Evolutionary conservation across 495 filamentous ascomycete species (phyloP).

Genomic region (Aspergillus conjunctus): DNA sequence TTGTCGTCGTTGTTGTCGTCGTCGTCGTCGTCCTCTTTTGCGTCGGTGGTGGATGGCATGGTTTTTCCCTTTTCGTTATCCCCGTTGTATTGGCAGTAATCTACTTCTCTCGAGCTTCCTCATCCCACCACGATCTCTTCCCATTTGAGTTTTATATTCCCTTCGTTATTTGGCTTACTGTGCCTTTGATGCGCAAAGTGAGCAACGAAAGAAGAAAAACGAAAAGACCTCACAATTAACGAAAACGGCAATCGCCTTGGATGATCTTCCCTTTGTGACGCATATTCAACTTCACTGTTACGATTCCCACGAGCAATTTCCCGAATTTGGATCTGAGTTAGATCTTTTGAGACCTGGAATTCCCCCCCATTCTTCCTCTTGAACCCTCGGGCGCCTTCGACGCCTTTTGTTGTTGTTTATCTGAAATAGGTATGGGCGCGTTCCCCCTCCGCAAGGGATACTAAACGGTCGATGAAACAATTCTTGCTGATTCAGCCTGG

Average conservation of each 20-base stretch:
- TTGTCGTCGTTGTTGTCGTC: conserved; percentile 26
- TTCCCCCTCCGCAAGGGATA: conserved; percentile 27
- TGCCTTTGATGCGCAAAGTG: not conserved
- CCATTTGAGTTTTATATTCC: conserved; percentile 14
- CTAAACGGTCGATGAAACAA: conserved; percentile 16
- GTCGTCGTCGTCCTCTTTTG: conserved; percentile 14
- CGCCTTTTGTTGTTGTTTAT: conserved; percentile 19
- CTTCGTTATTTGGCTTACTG: conserved; percentile 9
- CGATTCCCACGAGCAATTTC: conserved; percentile 39
- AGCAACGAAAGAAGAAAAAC: conserved; percentile 11
- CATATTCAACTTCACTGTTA: conserved; percentile 29
- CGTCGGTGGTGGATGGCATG: conserved; percentile 22
- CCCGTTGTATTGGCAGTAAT: conserved; percentile 15
- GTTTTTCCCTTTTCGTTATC: conserved; percentile 14
- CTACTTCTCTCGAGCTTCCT: conserved; percentile 13
- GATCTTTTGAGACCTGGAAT: conserved; percentile 2
- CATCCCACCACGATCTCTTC: conserved; percentile 18
- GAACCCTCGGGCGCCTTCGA: not conserved
- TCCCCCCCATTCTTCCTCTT: not conserved
- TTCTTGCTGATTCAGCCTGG: conserved; percentile 15
- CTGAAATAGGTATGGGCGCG: conserved; percentile 25
- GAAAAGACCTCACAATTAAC: conserved; percentile 16
- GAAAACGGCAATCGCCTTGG: conserved; percentile 23
- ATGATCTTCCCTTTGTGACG: conserved; percentile 31
- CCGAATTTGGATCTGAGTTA: conserved; percentile 12